These are phyloP conservation scores for Termitomyces sp. DNA, from an alignment of 768 basidiomycete genomes.

Conservation along the genomic window DNA sequence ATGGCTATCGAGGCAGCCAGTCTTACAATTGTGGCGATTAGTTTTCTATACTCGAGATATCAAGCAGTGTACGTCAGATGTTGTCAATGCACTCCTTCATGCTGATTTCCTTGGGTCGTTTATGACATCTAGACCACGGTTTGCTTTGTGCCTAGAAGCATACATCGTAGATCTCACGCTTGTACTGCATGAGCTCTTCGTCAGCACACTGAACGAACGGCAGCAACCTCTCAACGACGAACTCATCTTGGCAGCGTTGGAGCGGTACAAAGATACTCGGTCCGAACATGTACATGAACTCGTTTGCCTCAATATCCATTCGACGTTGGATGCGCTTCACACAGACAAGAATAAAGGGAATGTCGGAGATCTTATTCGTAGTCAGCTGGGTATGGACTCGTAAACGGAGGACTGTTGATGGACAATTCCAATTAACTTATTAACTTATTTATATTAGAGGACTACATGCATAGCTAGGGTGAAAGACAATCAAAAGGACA, in stretches of 20 bases:
- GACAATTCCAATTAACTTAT: not conserved
- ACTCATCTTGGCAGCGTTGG: not conserved
- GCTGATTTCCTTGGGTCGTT: not conserved
- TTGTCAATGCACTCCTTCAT: not conserved
- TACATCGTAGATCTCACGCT: conserved; percentile 21
- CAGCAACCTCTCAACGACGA: not conserved
- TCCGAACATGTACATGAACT: not conserved
- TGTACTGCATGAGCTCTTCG: conserved; percentile 15
- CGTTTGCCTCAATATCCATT: not conserved
- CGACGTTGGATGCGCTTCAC: not conserved
- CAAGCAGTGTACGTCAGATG: conserved; percentile 1
- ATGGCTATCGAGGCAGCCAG: not conserved
- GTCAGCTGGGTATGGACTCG: not conserved
- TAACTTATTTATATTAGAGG: too few relatives aligned
- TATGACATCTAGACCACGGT: not conserved
- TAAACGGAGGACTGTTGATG: not conserved
- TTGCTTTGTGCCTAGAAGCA: conserved; percentile 10
- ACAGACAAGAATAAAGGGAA: not conserved
- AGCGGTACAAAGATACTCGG: not conserved
- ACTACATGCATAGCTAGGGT: too few relatives aligned
- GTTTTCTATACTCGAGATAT: not conserved
- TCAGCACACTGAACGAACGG: not conserved
- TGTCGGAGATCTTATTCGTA: not conserved
- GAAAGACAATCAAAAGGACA: too few relatives aligned
- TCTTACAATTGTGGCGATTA: not conserved